A percentile compares a stretch with the other conserved stretches of the same genome.
phyloP scores from a whole-genome alignment of 2,329 filamentous ascomycete genomes.

The Thielaviopsis euricoi region DNA sequence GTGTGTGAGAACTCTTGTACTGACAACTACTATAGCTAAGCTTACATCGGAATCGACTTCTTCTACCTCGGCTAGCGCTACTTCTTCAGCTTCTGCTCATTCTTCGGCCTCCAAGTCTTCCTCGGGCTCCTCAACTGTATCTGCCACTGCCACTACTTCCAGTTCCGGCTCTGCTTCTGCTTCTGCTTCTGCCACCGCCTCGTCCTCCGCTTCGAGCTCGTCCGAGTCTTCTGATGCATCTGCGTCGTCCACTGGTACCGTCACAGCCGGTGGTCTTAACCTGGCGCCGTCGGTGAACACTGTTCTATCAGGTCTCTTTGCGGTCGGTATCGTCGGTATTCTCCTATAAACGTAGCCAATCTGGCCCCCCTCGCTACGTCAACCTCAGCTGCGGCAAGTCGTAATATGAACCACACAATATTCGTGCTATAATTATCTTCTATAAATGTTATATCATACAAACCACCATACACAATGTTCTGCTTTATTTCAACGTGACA shows the following conservation, averaged over 20 bases:
- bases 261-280: not conserved
- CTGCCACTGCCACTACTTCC: not conserved
- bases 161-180: not conserved
- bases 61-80: not conserved
- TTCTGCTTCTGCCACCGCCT: not conserved
- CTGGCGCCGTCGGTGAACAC: not conserved
- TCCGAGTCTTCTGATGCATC: not conserved
- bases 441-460: not conserved
- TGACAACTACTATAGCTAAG: not conserved
- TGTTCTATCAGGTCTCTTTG: not conserved
- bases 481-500: constrained; percentile 42
- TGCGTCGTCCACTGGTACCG: not conserved
- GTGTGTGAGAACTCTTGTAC: too few species aligned
- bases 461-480: not conserved
- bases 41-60: not conserved
- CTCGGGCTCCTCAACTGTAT: not conserved
- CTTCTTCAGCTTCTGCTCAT: not conserved
- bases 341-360: not conserved
- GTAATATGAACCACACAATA: not conserved
- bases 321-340: constrained; percentile 1
- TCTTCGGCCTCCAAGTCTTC: not conserved
- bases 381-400: not conserved
- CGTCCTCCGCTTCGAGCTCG: not conserved
- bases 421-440: constrained; percentile 1
- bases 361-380: not conserved